Base-by-base conservation (phyloP, 805 yeast genomes). In the Barnettozyma californica region DNA sequence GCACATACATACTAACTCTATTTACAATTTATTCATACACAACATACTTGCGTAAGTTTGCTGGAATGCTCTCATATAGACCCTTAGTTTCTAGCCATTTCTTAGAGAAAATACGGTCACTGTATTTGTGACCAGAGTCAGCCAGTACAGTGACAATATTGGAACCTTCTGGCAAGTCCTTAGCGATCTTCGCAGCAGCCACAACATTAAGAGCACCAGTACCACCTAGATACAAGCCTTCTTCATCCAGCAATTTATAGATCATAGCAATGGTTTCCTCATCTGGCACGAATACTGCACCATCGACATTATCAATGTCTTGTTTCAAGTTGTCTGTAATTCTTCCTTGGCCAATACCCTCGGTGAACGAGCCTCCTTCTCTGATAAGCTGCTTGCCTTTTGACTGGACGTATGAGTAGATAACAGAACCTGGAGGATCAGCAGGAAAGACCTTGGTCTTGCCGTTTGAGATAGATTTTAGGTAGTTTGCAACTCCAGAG, bases 281-380 rank as follows among this genome's bases (percentile, higher is more conserved):
- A 68, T 91, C 97, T 2, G 90, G 79, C 45, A 91, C 80, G 55
- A 78, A 76, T 43, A 87, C 67, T 1, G 97, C 95, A 57, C 84
- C 95, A 62, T 91, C 97, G 34, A 88, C 74, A 29, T 83, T 65
- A 9, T 75, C 83, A 26, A 89, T 69, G 53, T 88, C 96, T 40
- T 80, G 85, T 16, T 73, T 73, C 66, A 91, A 74, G 66, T 91
- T 91, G 53, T 78, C 84, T 6, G 97, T 91, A 59, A 91, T 84
- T 59, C 97, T 77, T 42, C 96, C 96, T 68, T 91, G 97, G 26
- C 97, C 97, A 68, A 91, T 89, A 29, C 97, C 97, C 69, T 91
- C 97, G 26, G 97, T 91, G 66, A 91, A 89, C 0, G 95, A 85
- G 3, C 88, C 80, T 27, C 97, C 97, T 1, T 77, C 74, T 59